Evolutionary conservation across 495 filamentous ascomycete genomes (phyloP).

Genomic region (Podospora fimiseda): DNA sequence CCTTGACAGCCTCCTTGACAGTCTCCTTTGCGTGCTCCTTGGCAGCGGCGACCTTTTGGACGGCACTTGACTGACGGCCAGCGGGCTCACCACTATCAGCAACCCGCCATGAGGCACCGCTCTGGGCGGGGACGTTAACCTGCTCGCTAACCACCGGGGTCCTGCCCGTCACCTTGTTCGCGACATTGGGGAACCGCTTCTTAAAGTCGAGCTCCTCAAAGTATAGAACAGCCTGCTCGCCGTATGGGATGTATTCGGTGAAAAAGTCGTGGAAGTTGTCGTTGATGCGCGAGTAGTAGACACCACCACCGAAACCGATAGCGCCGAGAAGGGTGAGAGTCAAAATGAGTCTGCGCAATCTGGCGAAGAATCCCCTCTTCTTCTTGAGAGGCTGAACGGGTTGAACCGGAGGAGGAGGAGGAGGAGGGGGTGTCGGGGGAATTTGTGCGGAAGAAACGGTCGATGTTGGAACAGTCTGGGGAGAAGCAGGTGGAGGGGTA

Average conservation of each 20-base stretch:
- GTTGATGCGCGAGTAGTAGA: constrained; percentile 84
- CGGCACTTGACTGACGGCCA: constrained; percentile 40
- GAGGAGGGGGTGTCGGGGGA: constrained; percentile 49
- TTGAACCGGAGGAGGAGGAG: constrained; percentile 35
- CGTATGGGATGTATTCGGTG: constrained; percentile 92
- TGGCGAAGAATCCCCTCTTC: constrained; percentile 70
- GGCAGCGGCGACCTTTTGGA: constrained; percentile 28
- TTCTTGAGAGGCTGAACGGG: constrained; percentile 40
- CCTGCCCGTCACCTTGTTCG: constrained; percentile 40
- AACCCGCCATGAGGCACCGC: constrained; percentile 78
- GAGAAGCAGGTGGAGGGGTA: constrained; percentile 41
- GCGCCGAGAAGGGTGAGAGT: constrained; percentile 65
- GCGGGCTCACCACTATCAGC: constrained; percentile 43
- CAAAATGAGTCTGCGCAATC: constrained; percentile 57
- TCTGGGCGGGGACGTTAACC: constrained; percentile 77
- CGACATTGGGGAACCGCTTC: constrained; percentile 75
- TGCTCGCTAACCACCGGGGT: constrained; percentile 57
- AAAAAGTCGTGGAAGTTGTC: constrained; percentile 99
- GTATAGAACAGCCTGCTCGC: constrained; percentile 92
- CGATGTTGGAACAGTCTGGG: constrained; percentile 38
- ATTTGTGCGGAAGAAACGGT: constrained; percentile 55
- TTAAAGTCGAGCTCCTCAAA: constrained; percentile 94
- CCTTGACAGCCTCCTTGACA: background rate
- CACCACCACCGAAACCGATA: constrained; percentile 75
- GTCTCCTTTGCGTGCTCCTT: constrained; percentile 26